A percentile compares a stretch with the other conserved stretches of the same genome.
phyloP scores from a whole-genome alignment of 2,329 filamentous ascomycete species.

The Juglanconis sp. region DNA sequence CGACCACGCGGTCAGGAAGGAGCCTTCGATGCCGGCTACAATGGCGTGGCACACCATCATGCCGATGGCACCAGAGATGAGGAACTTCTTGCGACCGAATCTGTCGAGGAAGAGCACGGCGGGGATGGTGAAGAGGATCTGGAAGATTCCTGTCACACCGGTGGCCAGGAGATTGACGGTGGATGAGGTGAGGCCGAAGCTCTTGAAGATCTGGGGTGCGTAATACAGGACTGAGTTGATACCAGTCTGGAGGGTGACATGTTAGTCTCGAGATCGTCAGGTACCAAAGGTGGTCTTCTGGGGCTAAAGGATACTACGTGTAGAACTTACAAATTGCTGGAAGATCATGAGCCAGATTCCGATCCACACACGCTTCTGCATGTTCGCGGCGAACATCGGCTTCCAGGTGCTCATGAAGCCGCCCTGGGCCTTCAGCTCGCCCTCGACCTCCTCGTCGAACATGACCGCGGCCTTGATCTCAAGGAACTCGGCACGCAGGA shows the following conservation, averaged over 20 bases:
- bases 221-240: constrained; percentile 24
- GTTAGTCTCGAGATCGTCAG: not conserved
- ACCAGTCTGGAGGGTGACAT: constrained; percentile 8
- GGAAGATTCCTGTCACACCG: constrained; percentile 18
- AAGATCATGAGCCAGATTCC: constrained; percentile 23
- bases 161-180: constrained; percentile 17
- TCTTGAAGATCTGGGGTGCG: constrained; percentile 21
- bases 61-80: constrained; percentile 17
- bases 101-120: constrained; percentile 17
- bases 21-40: constrained; percentile 17
- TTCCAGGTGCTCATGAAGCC: constrained; percentile 16
- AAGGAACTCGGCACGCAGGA: constrained; percentile 25
- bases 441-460: constrained; percentile 24
- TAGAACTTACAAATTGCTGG: constrained; percentile 17
- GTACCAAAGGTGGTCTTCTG: not conserved
- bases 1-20: constrained; percentile 11
- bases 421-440: constrained; percentile 1
- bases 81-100: constrained; percentile 18
- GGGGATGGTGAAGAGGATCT: constrained; percentile 18
- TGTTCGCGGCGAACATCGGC: constrained; percentile 22
- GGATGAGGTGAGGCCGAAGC: constrained; percentile 17
- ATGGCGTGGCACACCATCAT: constrained; percentile 19
- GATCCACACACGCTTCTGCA: constrained; percentile 23
- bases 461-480: constrained; percentile 27
- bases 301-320: not conserved